Base-by-base conservation (phyloP, 2,329 filamentous ascomycete genomes). In the Aspergillus unguis region DNA sequence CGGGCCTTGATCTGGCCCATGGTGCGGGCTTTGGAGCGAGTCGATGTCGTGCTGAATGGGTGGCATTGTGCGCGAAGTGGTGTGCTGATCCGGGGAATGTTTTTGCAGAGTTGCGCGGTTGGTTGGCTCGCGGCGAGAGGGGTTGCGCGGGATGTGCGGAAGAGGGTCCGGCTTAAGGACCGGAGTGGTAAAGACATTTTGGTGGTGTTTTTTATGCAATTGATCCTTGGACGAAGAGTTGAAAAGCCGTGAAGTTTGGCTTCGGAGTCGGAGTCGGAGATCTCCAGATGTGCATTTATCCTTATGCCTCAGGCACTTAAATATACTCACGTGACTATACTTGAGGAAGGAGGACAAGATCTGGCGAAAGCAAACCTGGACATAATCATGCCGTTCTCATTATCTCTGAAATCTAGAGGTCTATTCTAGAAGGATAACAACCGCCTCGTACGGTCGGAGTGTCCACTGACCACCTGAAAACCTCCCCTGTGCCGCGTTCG, bases 1-100 rank as follows among this genome's bases (percentile, higher is more conserved):
- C 72, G 71, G 42, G 71, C 65, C 37, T 67, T 67, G 50, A 75
- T 54, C 58, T 75, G 71, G 48, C 69, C 68, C 62, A 75, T 71
- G 32, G 72, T 74, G 57, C 69, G 71, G 5, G 62, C 60, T 10
- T 57, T 54, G 11, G 58, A 41, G 27, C 59, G 60, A 41, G 54
- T 43, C 1, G 61, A 46, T 4, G 62, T 70, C 1, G 66, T 70
- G 0, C 67, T 67, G 54, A 72, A 72, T 1, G 48, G 11, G 42
- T 54, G 25, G 6, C 37, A 29, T 32, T 35, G 25, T 29, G 27
- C 5, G 43, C 6, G 11, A 36, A 38, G 11, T 40, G 38, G 48
- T 44, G 44, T 45, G 11, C 10, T 43, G 26, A 23, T 28, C 33
- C 32, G 48, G 48, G 33, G 27, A 10, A 27, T 27, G 32, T 40